Evolutionary conservation across 2,329 filamentous ascomycete species (phyloP).

Genomic region (Colletotrichum falcatum): DNA sequence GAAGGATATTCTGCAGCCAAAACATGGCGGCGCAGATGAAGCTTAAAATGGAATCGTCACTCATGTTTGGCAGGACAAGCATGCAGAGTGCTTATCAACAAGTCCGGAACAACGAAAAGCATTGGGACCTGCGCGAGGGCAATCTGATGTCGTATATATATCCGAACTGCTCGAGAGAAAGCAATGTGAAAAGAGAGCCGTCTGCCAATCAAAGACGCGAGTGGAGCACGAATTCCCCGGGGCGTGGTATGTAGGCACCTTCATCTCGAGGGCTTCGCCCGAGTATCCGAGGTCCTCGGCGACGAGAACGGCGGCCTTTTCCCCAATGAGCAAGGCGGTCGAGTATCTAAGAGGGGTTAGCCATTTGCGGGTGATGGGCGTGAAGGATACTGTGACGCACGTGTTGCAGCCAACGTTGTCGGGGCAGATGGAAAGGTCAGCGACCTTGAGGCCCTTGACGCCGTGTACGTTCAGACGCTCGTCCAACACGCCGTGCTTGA

Average conservation of each 20-base stretch:
- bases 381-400: conserved; percentile 50
- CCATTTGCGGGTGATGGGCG: conserved; percentile 25
- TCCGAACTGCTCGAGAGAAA: conserved; percentile 6
- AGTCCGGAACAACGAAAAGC: not conserved
- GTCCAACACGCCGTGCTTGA: conserved; percentile 83
- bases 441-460: conserved; percentile 81
- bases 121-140: not conserved
- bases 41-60: not conserved
- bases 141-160: conserved; percentile 28
- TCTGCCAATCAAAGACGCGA: conserved; percentile 53
- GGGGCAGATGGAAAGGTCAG: conserved; percentile 80
- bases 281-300: conserved; percentile 82
- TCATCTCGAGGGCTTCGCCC: conserved; percentile 81
- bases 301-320: conserved; percentile 77
- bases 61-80: not conserved
- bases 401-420: conserved; percentile 82
- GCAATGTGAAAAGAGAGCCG: conserved; percentile 11
- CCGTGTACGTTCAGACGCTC: conserved; percentile 83
- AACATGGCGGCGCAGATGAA: too few relatives aligned
- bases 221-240: conserved; percentile 60
- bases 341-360: conserved; percentile 62
- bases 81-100: not conserved
- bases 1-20: not conserved
- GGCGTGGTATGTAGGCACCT: conserved; percentile 73
- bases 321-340: conserved; percentile 79